Base-by-base conservation (phyloP, 192 early-diverging fungal species). In the Linnemannia exigua region DNA sequence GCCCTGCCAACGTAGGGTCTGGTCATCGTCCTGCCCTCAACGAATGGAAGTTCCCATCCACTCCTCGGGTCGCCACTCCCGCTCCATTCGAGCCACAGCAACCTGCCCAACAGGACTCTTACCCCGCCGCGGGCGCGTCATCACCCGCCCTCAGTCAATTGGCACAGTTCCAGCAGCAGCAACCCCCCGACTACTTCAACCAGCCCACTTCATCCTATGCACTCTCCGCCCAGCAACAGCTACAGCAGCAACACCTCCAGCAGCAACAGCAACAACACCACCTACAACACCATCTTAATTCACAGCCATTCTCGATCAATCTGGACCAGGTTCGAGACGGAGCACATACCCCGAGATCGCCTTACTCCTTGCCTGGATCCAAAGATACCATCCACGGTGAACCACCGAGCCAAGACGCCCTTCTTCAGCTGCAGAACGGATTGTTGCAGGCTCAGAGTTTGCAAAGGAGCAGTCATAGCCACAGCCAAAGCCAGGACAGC, bases 31-130 rank as follows among this genome's bases (percentile, higher is more conserved):
- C 84, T 5, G 74, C 77, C 37, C 75, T 86, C 44, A 86, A 86
- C 58, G 84, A 86, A 46, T 86, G 84, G 84, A 86, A 80, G 75
- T 86, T 86, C 41, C 78, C 84, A 54, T 68, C 75, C 47, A 77
- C 84, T 20, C 79, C 79, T 12, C 73, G 78, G 16, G 84, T 86
- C 61, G 31, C 84, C 8, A 80, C 84, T 33, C 84, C 84, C 15
- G 84, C 74, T 28, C 74, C 78, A 66, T 70, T 77, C 9, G 81
- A 83, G 12, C 48, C 31, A 35, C 68, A n/a, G 31, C 61, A 2
- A 63, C 58, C 52, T 8, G 22, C 50, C 28, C 71, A 58, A 9
- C 51, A 52, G 31, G 41, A 52, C 17, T 33, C 46, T 20, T 14
- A 52, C 44, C 22, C 22, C 8, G 28, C 22, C 8, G 28, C 44